Base-by-base conservation (phyloP, 257 asterid genomes). In the Schizonepeta tenuifolia region DNA sequence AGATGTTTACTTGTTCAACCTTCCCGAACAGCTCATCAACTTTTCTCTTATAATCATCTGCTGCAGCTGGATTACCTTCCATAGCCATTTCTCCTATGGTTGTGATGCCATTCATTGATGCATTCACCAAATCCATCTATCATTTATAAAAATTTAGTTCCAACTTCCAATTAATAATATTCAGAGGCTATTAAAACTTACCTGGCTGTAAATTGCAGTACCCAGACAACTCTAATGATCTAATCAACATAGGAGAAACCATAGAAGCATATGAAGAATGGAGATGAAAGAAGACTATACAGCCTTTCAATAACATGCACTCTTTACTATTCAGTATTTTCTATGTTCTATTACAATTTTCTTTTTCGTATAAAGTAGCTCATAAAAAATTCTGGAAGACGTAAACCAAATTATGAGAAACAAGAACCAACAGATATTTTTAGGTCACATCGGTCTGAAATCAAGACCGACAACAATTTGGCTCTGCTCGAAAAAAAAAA, bases 1-100 rank as follows among this genome's bases (percentile, higher is more conserved):
- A 14, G 66, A 73, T 53, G 43, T 87, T 80, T 77, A 91, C 98
- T 73, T 77, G 59, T 61, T 84, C 88, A 71, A 89, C 96, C 67
- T 70, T 84, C 46, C 69, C 7, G 71, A 51, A 69, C 50, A 93
- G 83, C 71, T 85, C 93, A 77, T 88, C 91, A 51, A 91, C 83
- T 76, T 78, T 80, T 65, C 35, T 70, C 81, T 79, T 85, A 83
- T 83, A 73, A 65, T 76, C 76, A 73, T 81, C 87, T 54, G 60
- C 75, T 75, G 76, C 88, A 50, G 69, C 81, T 60, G 64, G 81
- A 79, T 49, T 59, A 46, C 82, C 84, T 41, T 72, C 81, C 62
- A 12, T 51, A n/a, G 62, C 71, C 78, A 71, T 76, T 59, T 65
- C 66, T 51, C 22, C 77, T 20, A 73, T 38, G 71, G 62, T 62